Percentiles rank a stretch among this genome's conserved stretches.
Conservation (phyloP, 768 basidiomycete species). For the Termitomyces sp. region DNA sequence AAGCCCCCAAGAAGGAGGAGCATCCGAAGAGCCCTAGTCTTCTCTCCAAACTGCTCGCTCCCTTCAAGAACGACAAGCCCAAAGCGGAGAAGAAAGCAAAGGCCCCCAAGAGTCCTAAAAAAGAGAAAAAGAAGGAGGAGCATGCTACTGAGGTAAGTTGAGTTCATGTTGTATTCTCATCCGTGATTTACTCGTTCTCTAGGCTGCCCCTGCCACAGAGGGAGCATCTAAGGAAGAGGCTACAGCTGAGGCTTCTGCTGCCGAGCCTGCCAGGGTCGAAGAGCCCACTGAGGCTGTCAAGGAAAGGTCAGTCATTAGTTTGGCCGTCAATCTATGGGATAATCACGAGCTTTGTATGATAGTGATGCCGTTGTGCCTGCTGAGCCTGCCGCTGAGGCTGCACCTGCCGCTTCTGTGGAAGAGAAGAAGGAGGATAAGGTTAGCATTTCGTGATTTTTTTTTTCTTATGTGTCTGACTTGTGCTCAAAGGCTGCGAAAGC, state of each 20-base stretch:
- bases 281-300: constrained; percentile 61
- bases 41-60: constrained; percentile 74
- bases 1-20: constrained; percentile 69
- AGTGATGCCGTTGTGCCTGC: constrained; percentile 46
- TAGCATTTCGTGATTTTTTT: not conserved
- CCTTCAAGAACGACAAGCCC: constrained; percentile 72
- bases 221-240: constrained; percentile 30
- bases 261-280: constrained; percentile 42
- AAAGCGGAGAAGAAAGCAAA: constrained; percentile 62
- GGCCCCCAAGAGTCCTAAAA: constrained; percentile 75
- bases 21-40: constrained; percentile 78
- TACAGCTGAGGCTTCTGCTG: constrained; percentile 27
- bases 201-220: constrained; percentile 41
- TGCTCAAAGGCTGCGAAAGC: constrained; percentile 56
- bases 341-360: not conserved
- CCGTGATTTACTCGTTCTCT: constrained; percentile 1
- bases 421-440: constrained; percentile 43
- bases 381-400: constrained; percentile 34
- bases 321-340: not conserved
- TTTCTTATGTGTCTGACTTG: not conserved
- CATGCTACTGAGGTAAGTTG: constrained; percentile 42
- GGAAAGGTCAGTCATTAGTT: constrained; percentile 55
- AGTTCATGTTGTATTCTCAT: not conserved
- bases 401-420: constrained; percentile 36
- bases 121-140: constrained; percentile 81